Percentiles rank a stretch among this genome's conserved stretches.
Evolutionary conservation across 768 basidiomycete species (phyloP).

Genomic region (Cyclocybe aegerita): DNA sequence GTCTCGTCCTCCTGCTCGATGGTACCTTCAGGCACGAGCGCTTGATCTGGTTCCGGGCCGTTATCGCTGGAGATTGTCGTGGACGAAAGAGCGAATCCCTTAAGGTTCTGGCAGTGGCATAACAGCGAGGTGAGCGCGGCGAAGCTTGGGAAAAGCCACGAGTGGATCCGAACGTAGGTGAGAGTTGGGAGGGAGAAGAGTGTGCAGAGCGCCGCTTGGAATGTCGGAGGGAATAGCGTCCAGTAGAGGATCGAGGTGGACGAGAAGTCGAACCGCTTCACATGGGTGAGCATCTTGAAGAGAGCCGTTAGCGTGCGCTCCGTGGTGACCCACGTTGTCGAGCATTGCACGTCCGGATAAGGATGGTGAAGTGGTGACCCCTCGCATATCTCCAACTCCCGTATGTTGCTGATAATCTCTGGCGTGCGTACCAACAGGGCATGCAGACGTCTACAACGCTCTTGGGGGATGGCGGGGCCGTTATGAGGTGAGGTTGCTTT

Average conservation of each 20-base stretch:
- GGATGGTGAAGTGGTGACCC: slow-evolving; percentile 31
- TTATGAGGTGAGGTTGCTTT: slow-evolving; percentile 28
- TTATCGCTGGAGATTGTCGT: slow-evolving; percentile 28
- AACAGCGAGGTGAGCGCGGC: slow-evolving; percentile 32
- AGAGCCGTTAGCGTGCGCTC: slow-evolving; percentile 36
- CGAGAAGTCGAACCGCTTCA: slow-evolving; percentile 36
- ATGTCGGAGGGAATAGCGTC: slow-evolving; percentile 32
- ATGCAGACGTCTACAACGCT: slow-evolving; percentile 35
- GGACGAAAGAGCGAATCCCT: slow-evolving; percentile 34
- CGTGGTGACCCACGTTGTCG: slow-evolving; percentile 38
- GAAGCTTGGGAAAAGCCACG: slow-evolving; percentile 38
- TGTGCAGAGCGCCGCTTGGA: slow-evolving; percentile 33
- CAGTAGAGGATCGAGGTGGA: slow-evolving; percentile 35
- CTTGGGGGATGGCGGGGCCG: slow-evolving; percentile 25
- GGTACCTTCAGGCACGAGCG: slow-evolving; percentile 1
- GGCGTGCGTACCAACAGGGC: slow-evolving; percentile 31
- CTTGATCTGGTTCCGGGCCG: slow-evolving; percentile 8
- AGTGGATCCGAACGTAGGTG: slow-evolving; percentile 37
- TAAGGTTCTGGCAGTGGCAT: slow-evolving; percentile 31
- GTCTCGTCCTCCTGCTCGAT: slow-evolving; percentile 5
- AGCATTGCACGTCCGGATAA: slow-evolving; percentile 24
- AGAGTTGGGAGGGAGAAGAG: slow-evolving; percentile 34
- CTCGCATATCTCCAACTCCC: slow-evolving; percentile 39
- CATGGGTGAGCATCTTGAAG: slow-evolving; percentile 34
- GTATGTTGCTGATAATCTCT: slow-evolving; percentile 31